Base-by-base conservation (phyloP, 2,329 filamentous ascomycete genomes). In the Microdochium bolleyi region DNA sequence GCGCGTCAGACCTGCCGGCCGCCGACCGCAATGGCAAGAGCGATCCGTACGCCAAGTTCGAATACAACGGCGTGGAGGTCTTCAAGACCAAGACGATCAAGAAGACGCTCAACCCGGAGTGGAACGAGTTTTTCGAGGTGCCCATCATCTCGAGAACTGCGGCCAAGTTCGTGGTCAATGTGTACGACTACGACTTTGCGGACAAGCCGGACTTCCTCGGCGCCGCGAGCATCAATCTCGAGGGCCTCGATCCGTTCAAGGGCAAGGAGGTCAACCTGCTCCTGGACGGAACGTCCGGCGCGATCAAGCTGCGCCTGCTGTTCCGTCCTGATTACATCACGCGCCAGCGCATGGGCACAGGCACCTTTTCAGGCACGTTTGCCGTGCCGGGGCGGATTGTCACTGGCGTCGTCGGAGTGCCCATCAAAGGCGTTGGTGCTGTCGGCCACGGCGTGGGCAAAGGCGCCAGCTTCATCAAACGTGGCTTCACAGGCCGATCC, bases 171-270 rank as follows among this genome's bases (percentile, higher is more conserved):
- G 79, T 78, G 30, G 84, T 90, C 62, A 88, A 89, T 53, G 85
- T 97, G 2, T 95, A 86, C 67, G 94, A 99, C 66, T 99, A 92
- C 82, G 94, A 99, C 68, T 95, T 97, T 74, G 92, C 89, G 49
- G 91, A 95, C 68, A 92, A 92, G 70, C 90, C 92, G 1, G 94
- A 99, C 69, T 88, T 87, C 66, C 74, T 99, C n/a, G 94, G 94
- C 48, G 80, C 78, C 54, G 78, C 89, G 0, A 72, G 75, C 3
- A 89, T 99, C 64, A 84, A 89, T 60, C 79, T 99, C 16, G 83
- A 87, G 50, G 70, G 84, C 30, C 77, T 99, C 8, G 90, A 96
- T 61, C 94, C 94, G 0, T 96, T 97, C 76, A 81, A 81, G 64
- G 81, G 84, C 11, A 83, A 88, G 61, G 90, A 95, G 66, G 77